Base-by-base conservation (phyloP, 2,329 filamentous ascomycete species). In the Stemphylium beticola region DNA sequence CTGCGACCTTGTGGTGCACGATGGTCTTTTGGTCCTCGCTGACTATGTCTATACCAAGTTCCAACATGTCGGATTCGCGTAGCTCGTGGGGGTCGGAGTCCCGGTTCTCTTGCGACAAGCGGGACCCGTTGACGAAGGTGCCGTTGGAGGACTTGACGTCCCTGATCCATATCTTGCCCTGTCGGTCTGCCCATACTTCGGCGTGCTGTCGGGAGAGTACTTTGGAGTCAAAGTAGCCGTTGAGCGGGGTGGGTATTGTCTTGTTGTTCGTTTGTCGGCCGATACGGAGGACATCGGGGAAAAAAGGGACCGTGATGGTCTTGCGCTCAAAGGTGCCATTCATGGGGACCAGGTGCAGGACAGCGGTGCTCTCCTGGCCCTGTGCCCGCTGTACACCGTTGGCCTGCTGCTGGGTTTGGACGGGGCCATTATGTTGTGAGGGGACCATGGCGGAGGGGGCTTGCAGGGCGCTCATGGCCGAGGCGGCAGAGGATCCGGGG, bases 81-180 rank as follows among this genome's bases (percentile, higher is more conserved):
- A 99, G 80, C 72, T 98, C 93, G 72, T 97, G 92, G 0, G 95
- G 93, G 58, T 98, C 95, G 0, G 93, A 98, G 76, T 99, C 95
- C 65, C 93, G 87, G 69, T 97, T 99, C 74, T 99, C 95, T 49
- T 87, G 91, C 2, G 95, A 98, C 55, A 99, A 77, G 26, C 95
- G 87, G 49, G 89, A 86, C 17, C 92, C 92, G 69, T 99, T 99
- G 65, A 99, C 93, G 76, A 99, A 99, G 0, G 95, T 99, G 54
- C 95, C 95, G 73, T 99, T 99, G 36, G 95, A 99, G 0, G 95
- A 98, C 77, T 98, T 99, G 66, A 99, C 90, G 77, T 99, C 95
- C 53, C 93, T 87, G 65, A 99, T 98, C 85, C 88, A 98, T 38
- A 99, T 89, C 73, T 96, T 96, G 48, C 93, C 93, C 58, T 79